Percentiles rank a stretch among this genome's conserved stretches.
phyloP scores from a whole-genome alignment of 1,139 yeast species.

The Saccharomyces pastorianus region DNA sequence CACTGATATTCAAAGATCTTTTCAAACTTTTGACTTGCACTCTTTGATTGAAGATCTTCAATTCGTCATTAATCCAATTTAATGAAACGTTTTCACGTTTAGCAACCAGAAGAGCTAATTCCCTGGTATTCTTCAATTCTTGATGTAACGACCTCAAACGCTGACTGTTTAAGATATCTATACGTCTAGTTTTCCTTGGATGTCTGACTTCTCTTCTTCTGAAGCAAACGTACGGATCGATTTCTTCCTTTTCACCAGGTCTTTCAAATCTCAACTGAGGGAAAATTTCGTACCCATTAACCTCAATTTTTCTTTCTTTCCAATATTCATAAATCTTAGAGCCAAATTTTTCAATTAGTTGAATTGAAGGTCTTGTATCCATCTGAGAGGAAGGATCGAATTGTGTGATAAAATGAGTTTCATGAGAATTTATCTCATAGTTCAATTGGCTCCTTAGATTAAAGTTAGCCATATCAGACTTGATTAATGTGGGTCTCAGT shows the following conservation, averaged over 20 bases:
- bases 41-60: constrained; percentile 38
- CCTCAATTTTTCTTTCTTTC: constrained; percentile 61
- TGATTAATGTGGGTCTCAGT: constrained; percentile 41
- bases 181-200: constrained; percentile 91
- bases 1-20: constrained; percentile 65
- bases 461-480: constrained; percentile 22
- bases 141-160: constrained; percentile 64
- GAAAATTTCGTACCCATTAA: constrained; percentile 62
- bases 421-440: constrained; percentile 15
- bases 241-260: constrained; percentile 81
- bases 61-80: constrained; percentile 18
- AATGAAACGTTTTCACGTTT: constrained; percentile 48
- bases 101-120: constrained; percentile 60
- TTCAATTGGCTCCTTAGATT: constrained; percentile 22
- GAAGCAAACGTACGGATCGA: constrained; percentile 92
- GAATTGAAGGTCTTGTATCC: constrained; percentile 41
- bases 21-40: constrained; percentile 64
- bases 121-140: constrained; percentile 72
- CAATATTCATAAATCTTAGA: constrained; percentile 69
- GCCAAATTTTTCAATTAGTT: constrained; percentile 59
- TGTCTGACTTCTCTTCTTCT: constrained; percentile 93
- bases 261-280: constrained; percentile 81
- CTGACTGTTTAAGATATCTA: constrained; percentile 86
- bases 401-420: constrained; percentile 19
- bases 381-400: constrained; percentile 38